Evolutionary conservation across 2,329 filamentous ascomycete genomes (phyloP), one percentile per base, ranked within the genome.

Genomic region (Pseudocercospora ulei): DNA sequence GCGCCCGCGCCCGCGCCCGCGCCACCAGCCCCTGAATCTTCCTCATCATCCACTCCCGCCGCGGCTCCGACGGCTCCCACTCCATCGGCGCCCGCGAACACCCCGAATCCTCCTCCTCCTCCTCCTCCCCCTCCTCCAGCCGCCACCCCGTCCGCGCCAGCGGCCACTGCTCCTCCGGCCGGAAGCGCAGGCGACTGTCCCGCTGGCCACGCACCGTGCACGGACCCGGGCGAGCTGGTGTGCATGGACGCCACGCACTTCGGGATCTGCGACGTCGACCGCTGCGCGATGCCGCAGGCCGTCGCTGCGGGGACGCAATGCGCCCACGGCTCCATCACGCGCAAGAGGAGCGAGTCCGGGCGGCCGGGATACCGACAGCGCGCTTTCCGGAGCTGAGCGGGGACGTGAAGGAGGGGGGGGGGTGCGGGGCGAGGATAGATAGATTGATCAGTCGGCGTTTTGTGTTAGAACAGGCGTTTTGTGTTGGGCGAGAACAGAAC

Each of bases 301-400:
- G 57, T 68, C 17, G 60, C 66, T 6, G 50, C 55, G 12, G 66
- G 66, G 23, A 68, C 62, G 30, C 47, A 50, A 4, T 69, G 66
- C 56, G 48, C 54, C 6, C 53, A 57, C 29, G 63, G 63, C 23
- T 47, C 46, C 31, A 58, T 64, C 34, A 34, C 29, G 28, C 49
- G 45, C 40, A 47, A 43, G 28, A 38, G 25, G 9, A 9, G 29
- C 3, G 22, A 33, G 29, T 20, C 17, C 9, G 22, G 29, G 11
- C 29, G 22, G 18, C 17, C n/a, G n/a, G 1, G 11, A 14, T 16
- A 30, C 3, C 7, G n/a, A 7, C 27, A 18, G 6, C n/a, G n/a
- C n/a, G n/a, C n/a, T n/a, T n/a, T n/a, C n/a, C n/a, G n/a, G n/a
- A n/a, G n/a, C n/a, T n/a, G n/a, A n/a, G n/a, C n/a, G n/a, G n/a